A percentile compares a stretch with the other conserved stretches of the same genome.
phyloP scores from a whole-genome alignment of 2,329 filamentous ascomycete species.

The Colletotrichum graminicola region DNA sequence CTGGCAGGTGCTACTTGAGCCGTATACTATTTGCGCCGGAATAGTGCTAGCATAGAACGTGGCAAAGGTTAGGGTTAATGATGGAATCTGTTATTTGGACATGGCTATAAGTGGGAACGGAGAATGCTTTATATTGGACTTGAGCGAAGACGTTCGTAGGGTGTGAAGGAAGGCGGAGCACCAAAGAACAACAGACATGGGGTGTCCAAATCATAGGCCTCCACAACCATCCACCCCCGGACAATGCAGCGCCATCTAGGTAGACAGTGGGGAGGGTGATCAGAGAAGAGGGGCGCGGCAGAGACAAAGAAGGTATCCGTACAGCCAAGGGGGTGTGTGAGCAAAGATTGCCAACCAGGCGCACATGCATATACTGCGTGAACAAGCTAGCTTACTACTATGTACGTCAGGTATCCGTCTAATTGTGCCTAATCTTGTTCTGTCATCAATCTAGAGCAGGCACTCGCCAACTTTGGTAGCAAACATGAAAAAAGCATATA shows the following conservation, averaged over 20 bases:
- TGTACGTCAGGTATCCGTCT: constrained; percentile 26
- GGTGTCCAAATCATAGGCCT: constrained; percentile 22
- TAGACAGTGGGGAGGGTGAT: constrained; percentile 17
- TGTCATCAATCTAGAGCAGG: neutral
- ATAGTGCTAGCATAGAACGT: constrained; percentile 22
- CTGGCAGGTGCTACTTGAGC: constrained; percentile 22
- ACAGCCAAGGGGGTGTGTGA: constrained; percentile 4
- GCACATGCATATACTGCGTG: constrained; percentile 2
- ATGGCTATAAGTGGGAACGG: constrained; percentile 18
- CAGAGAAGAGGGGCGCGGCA: constrained; percentile 22
- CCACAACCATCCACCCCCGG: constrained; percentile 27
- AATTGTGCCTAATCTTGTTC: neutral
- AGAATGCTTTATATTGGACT: constrained; percentile 21
- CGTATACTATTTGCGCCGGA: constrained; percentile 33
- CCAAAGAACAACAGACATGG: constrained; percentile 27
- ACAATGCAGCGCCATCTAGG: constrained; percentile 11
- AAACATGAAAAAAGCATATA: constrained; percentile 1
- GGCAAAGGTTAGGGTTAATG: constrained; percentile 8
- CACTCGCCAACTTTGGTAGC: constrained; percentile 1
- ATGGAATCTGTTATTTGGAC: neutral
- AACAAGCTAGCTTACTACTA: neutral
- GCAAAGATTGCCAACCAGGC: constrained; percentile 12
- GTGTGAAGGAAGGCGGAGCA: neutral
- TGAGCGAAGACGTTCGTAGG: neutral
- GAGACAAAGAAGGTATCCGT: constrained; percentile 13